Evolutionary conservation across 2,329 filamentous ascomycete genomes (phyloP).

Genomic region (Colletotrichum sp.): DNA sequence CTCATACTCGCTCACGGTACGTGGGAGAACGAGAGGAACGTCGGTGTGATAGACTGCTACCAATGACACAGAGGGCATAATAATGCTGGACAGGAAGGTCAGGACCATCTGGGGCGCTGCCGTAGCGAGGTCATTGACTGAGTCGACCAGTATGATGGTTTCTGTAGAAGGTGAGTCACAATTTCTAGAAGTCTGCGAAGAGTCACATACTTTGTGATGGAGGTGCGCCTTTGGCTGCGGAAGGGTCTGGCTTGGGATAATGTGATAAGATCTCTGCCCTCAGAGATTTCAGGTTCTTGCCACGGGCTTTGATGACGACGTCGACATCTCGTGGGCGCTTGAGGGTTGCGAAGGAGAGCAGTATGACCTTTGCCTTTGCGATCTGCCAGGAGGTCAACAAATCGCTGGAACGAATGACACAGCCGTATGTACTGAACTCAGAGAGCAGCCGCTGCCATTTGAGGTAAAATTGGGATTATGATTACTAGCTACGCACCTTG

Average conservation of each 20-base stretch:
- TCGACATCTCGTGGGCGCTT: conserved; percentile 69
- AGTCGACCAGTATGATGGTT: conserved; percentile 80
- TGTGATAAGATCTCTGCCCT: conserved; percentile 64
- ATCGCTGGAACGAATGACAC: not conserved
- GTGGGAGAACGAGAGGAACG: conserved; percentile 62
- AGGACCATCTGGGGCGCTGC: conserved; percentile 62
- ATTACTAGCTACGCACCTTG: conserved; percentile 55
- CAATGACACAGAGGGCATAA: conserved; percentile 72
- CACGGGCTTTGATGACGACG: conserved; percentile 67
- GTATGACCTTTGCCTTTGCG: conserved; percentile 73
- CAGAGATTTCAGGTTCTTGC: conserved; percentile 62
- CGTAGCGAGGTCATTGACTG: conserved; percentile 70
- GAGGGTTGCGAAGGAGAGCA: conserved; percentile 79
- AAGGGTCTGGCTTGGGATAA: conserved; percentile 43
- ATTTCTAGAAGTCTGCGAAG: not conserved
- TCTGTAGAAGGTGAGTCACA: conserved; percentile 48
- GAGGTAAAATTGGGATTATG: not conserved
- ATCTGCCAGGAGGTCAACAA: conserved; percentile 41
- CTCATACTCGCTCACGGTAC: conserved; percentile 56
- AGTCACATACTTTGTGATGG: conserved; percentile 47
- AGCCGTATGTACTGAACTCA: not conserved
- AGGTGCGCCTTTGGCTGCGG: conserved; percentile 36
- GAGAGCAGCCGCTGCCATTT: not conserved
- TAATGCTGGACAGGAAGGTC: conserved; percentile 72
- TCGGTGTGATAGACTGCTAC: conserved; percentile 85